Evolutionary conservation across 306 rosid genomes (phyloP), one percentile per base, ranked within the genome.

Genomic region (Acacia melanoxylon): DNA sequence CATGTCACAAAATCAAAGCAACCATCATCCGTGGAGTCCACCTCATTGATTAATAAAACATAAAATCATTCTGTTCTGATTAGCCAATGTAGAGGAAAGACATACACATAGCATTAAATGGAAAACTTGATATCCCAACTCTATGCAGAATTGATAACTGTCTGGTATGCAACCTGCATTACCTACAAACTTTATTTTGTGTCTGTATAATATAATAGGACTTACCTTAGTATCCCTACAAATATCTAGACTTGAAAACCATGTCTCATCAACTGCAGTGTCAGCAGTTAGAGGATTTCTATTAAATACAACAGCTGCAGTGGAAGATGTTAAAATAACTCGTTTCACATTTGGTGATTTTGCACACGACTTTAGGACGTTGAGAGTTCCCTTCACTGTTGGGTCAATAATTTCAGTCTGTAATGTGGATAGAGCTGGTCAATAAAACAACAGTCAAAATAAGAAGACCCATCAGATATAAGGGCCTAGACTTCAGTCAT

Each of bases 291-390:
- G 49, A 22, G 58, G 37, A 17, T 45, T 45, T 8, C 75, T 58
- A 24, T 2, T 71, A 24, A 22, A 71, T 13, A 22, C 0, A 44
- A 44, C 37, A 45, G 75, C 58, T 22, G 58, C 13, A 10, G 19
- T 1, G 40, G 75, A 71, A 14, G 58, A 45, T 44, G 75, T 71
- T 24, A 71, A 14, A 45, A 71, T 58, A 71, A 71, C 58, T 71
- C 75, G 75, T 71, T 71, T 71, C 40, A 71, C 67, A 22, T 85
- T 82, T 33, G 85, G 8, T 6, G 90, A 82, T 73, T 85, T 85
- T 16, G 76, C 83, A 68, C 88, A 85, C 52, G 90, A 71, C 29
- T 71, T 71, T 24, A 71, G 37, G 44, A 71, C 11, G 14, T 71
- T 71, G 10, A 71, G 58, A 71, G 75, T 71, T 71, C 75, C 75